phyloP scores from a whole-genome alignment of 345 rosid genomes.

The Eucalyptus grandis region DNA sequence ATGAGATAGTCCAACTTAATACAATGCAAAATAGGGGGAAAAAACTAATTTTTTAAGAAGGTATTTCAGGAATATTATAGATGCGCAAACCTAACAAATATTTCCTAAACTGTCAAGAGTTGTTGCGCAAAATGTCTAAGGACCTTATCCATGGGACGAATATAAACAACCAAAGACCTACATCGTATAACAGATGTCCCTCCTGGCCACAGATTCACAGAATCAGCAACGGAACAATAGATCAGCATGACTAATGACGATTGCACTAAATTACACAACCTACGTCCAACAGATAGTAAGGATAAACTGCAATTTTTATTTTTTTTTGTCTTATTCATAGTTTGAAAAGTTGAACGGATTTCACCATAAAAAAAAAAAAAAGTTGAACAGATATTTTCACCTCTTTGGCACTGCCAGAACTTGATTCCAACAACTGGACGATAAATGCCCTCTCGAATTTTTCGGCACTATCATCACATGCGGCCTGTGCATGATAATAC shows the following conservation, averaged over 20 bases:
- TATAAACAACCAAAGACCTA: neutral
- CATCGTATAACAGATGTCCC: neutral
- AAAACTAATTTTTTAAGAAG: neutral
- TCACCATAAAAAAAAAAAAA: slow-evolving; percentile 30
- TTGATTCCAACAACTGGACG: slow-evolving; percentile 50
- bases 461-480: slow-evolving; percentile 66
- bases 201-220: neutral
- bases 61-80: neutral
- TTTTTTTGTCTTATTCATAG: neutral
- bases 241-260: neutral
- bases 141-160: neutral
- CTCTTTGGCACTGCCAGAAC: slow-evolving; percentile 38
- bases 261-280: neutral
- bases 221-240: neutral
- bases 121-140: neutral
- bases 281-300: neutral
- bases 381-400: slow-evolving; percentile 11
- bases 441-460: slow-evolving; percentile 77
- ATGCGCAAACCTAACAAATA: neutral
- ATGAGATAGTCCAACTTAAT: too few relatives aligned
- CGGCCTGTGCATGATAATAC: slow-evolving; percentile 37
- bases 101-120: neutral
- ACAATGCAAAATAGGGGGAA: neutral
- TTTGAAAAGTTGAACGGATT: neutral
- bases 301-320: neutral